phyloP scores from a whole-genome alignment of 1,284 basidiomycete species.

The Ceratobasidium sp. region DNA sequence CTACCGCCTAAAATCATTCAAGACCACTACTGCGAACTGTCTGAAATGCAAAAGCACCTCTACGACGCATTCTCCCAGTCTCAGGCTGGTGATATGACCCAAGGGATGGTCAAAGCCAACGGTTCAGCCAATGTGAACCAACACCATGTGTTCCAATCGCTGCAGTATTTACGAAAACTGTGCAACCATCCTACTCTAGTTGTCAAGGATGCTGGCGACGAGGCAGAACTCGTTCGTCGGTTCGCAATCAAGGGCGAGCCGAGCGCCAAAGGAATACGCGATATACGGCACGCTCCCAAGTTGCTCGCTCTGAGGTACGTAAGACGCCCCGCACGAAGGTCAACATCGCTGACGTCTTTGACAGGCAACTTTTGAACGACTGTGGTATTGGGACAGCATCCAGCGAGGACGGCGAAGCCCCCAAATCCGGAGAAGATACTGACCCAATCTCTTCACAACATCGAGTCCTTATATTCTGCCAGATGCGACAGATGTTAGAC shows the following conservation, averaged over 20 bases:
- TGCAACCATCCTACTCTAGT: conserved; percentile 97
- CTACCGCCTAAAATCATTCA: conserved; percentile 99
- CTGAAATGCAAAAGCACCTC: conserved; percentile 87
- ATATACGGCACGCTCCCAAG: conserved; percentile 93
- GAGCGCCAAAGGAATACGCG: conserved; percentile 58
- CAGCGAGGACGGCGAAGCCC: conserved; percentile 42
- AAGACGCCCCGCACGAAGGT: conserved; percentile 17
- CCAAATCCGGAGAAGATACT: conserved; percentile 46
- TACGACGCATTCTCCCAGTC: conserved; percentile 93
- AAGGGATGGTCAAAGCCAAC: conserved; percentile 48
- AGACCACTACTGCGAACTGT: conserved; percentile 98
- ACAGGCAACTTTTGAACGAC: conserved; percentile 88
- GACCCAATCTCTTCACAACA: conserved; percentile 80
- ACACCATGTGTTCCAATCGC: conserved; percentile 91
- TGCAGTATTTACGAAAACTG: conserved; percentile 96
- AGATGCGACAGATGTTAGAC: conserved; percentile 99
- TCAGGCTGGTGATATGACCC: conserved; percentile 57
- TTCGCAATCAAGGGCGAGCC: conserved; percentile 43
- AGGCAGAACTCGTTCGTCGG: conserved; percentile 17
- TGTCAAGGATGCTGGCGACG: conserved; percentile 60
- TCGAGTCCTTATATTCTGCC: conserved; percentile 97
- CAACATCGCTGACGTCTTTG: conserved; percentile 10
- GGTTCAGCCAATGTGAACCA: conserved; percentile 52
- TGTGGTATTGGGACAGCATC: conserved; percentile 82
- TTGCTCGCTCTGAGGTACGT: conserved; percentile 84